Evolutionary conservation across 1,139 yeast genomes (phyloP).

Genomic region (Hanseniaspora uvarum): DNA sequence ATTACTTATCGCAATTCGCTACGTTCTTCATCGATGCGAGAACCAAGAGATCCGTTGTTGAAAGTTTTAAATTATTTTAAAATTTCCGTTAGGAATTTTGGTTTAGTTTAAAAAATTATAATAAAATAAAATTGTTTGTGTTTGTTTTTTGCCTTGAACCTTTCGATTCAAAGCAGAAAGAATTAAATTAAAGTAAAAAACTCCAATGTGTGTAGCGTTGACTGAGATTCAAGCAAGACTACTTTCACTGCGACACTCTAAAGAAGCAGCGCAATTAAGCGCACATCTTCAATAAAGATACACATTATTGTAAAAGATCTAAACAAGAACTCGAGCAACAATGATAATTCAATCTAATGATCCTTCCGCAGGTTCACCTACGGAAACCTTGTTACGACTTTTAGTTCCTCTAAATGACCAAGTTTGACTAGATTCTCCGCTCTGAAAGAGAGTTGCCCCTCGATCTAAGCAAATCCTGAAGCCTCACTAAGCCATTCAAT

Average conservation of each 20-base stretch:
- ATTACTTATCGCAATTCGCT: slow-evolving; percentile 36
- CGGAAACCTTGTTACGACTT: slow-evolving; percentile 37
- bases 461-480: slow-evolving; percentile 29
- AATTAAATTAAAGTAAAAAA: slow-evolving; percentile 18
- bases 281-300: slow-evolving; percentile 20
- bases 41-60: slow-evolving; percentile 38
- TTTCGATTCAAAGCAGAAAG: slow-evolving; percentile 24
- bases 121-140: slow-evolving; percentile 23
- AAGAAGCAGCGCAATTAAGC: slow-evolving; percentile 24
- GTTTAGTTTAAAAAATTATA: slow-evolving; percentile 21
- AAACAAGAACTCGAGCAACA: slow-evolving; percentile 10
- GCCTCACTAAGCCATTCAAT: slow-evolving; percentile 38
- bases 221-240: slow-evolving; percentile 16
- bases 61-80: slow-evolving; percentile 29
- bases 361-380: slow-evolving; percentile 34
- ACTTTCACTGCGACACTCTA: slow-evolving; percentile 11
- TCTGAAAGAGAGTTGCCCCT: slow-evolving; percentile 30
- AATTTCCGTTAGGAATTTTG: slow-evolving; percentile 22
- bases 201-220: slow-evolving; percentile 24
- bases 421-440: slow-evolving; percentile 33
- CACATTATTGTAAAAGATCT: slow-evolving; percentile 13
- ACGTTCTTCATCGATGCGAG: slow-evolving; percentile 39
- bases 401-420: slow-evolving; percentile 37
- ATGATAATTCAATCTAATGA: slow-evolving; percentile 32
- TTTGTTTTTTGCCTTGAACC: slow-evolving; percentile 24